Conservation (phyloP, 2,329 filamentous ascomycete species). For the Podosphaera fusca region DNA sequence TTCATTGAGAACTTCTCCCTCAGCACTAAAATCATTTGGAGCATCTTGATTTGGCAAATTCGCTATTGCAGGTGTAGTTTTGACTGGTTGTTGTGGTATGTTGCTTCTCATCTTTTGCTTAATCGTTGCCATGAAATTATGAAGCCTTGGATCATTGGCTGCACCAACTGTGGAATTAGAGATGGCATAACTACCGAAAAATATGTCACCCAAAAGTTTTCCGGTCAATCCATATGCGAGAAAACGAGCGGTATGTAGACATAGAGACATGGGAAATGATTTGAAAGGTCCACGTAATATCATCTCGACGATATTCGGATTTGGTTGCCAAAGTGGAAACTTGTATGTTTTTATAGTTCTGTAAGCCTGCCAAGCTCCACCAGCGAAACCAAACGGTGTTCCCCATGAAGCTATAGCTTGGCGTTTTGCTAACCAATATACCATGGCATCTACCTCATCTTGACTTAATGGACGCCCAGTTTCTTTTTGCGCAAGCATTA, state of each 20-base stretch:
- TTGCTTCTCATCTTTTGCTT: constrained; percentile 3
- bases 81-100: constrained; percentile 2
- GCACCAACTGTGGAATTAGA: constrained; percentile 10
- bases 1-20: neutral
- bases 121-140: constrained; percentile 5
- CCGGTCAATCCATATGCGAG: constrained; percentile 10
- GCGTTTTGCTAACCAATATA: constrained; percentile 12
- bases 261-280: constrained; percentile 5
- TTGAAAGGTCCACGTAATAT: constrained; percentile 6
- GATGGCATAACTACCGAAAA: constrained; percentile 11
- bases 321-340: constrained; percentile 15
- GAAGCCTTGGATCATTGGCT: constrained; percentile 11
- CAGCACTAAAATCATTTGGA: neutral
- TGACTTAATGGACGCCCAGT: constrained; percentile 9
- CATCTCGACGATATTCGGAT: constrained; percentile 9
- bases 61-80: neutral
- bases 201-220: constrained; percentile 4
- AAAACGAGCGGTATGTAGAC: constrained; percentile 10
- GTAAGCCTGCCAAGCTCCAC: constrained; percentile 10
- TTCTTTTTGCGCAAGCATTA: constrained; percentile 1
- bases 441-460: constrained; percentile 13
- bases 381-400: constrained; percentile 7
- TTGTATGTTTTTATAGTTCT: constrained; percentile 7
- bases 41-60: no score
- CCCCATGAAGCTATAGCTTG: constrained; percentile 12